Evolutionary conservation across 805 yeast species (phyloP).

Genomic region (Ogataea methylovora): DNA sequence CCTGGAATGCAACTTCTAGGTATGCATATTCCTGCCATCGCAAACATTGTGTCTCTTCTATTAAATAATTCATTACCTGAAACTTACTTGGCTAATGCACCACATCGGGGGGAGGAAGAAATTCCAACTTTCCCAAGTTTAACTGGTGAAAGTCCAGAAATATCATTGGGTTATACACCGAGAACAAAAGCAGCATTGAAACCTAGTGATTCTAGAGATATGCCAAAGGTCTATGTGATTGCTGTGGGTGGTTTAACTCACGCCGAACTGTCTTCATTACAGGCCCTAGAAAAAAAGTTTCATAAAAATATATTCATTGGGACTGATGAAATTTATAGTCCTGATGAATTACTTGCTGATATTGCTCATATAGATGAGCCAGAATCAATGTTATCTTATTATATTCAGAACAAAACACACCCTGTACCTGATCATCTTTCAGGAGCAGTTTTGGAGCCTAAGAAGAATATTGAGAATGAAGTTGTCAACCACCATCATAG

Average conservation of each 20-base stretch:
- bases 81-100: conserved; percentile 11
- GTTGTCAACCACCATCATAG: too few relatives aligned
- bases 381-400: neutral
- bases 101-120: neutral
- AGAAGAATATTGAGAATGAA: too few relatives aligned
- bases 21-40: conserved; percentile 18
- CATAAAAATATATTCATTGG: conserved; percentile 78
- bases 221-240: conserved; percentile 71
- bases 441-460: too few relatives aligned
- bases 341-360: conserved; percentile 26
- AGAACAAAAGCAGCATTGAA: conserved; percentile 14
- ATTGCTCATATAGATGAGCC: neutral
- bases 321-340: conserved; percentile 60
- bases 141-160: conserved; percentile 5
- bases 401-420: neutral
- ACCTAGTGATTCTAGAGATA: conserved; percentile 4
- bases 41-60: conserved; percentile 18
- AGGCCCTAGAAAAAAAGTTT: conserved; percentile 54
- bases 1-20: conserved; percentile 17
- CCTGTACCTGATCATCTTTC: neutral
- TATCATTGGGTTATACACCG: conserved; percentile 23
- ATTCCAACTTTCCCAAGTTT: neutral
- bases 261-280: conserved; percentile 69
- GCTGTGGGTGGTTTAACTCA: conserved; percentile 88
- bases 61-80: conserved; percentile 21